phyloP scores from a whole-genome alignment of 1,139 yeast species.

The Magnusiomyces clavatus region DNA sequence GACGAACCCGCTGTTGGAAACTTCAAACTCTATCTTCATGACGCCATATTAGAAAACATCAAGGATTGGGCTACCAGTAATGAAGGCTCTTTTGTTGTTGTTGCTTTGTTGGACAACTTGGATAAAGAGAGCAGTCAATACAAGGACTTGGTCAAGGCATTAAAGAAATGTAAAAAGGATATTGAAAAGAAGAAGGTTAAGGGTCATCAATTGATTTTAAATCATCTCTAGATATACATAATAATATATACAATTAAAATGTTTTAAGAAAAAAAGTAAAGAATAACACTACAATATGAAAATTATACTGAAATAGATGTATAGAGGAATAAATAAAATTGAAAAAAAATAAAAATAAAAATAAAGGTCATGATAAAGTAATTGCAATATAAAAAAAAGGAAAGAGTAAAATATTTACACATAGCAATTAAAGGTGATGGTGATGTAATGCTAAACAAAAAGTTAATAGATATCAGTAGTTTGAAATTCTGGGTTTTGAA shows the following conservation, averaged over 20 bases:
- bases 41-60: conserved; percentile 40
- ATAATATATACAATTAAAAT: background rate
- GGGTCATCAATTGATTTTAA: too few relatives aligned
- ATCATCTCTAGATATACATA: background rate
- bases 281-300: background rate
- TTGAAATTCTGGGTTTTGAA: too few relatives aligned
- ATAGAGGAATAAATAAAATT: background rate
- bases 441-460: too few relatives aligned
- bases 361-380: background rate
- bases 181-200: too few relatives aligned
- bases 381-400: background rate
- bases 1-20: conserved; percentile 39
- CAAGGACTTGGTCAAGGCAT: conserved; percentile 40
- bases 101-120: conserved; percentile 37
- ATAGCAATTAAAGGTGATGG: too few relatives aligned
- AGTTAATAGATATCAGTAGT: too few relatives aligned
- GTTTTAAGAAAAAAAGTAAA: background rate
- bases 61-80: conserved; percentile 61
- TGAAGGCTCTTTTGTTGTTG: conserved; percentile 72
- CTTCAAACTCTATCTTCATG: conserved; percentile 44
- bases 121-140: conserved; percentile 33
- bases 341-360: background rate
- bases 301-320: too few relatives aligned
- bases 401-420: too few relatives aligned
- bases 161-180: conserved; percentile 37